Evolutionary conservation across 306 rosid species (phyloP).

Genomic region (Prunus salicina): DNA sequence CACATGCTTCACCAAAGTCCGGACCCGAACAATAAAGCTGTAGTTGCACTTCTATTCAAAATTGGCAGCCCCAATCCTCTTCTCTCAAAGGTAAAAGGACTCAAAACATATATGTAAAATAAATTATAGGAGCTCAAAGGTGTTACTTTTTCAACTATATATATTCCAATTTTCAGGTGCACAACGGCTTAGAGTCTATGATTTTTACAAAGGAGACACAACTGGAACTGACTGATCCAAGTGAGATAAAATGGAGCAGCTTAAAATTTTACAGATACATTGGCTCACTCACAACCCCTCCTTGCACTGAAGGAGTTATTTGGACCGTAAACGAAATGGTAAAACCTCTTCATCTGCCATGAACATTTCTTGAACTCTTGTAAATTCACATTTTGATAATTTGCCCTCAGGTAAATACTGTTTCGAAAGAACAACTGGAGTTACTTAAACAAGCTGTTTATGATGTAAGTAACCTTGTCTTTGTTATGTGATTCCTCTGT

Average conservation of each 20-base stretch:
- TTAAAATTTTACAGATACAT: slow-evolving; percentile 24
- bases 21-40: slow-evolving; percentile 17
- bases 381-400: not conserved
- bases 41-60: slow-evolving; percentile 26
- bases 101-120: not conserved
- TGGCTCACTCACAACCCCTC: slow-evolving; percentile 47
- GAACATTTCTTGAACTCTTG: not conserved
- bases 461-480: slow-evolving; percentile 27
- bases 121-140: no score
- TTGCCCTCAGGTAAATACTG: slow-evolving; percentile 14
- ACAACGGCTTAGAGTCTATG: slow-evolving; percentile 6
- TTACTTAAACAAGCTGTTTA: slow-evolving; percentile 23
- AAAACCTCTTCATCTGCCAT: not conserved
- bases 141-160: no score
- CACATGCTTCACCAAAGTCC: slow-evolving; percentile 34
- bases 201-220: not conserved
- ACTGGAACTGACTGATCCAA: slow-evolving; percentile 26
- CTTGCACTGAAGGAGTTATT: slow-evolving; percentile 41
- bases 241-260: slow-evolving; percentile 3
- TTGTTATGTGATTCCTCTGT: not conserved
- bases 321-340: slow-evolving; percentile 40
- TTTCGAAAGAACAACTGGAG: slow-evolving; percentile 28
- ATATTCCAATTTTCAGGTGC: slow-evolving; percentile 10
- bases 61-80: slow-evolving; percentile 27
- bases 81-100: slow-evolving; percentile 28